These are phyloP conservation scores for Cylindrotheca fusiformis DNA, from an alignment of 108 stramenopile genomes.

Conservation along the genomic window DNA sequence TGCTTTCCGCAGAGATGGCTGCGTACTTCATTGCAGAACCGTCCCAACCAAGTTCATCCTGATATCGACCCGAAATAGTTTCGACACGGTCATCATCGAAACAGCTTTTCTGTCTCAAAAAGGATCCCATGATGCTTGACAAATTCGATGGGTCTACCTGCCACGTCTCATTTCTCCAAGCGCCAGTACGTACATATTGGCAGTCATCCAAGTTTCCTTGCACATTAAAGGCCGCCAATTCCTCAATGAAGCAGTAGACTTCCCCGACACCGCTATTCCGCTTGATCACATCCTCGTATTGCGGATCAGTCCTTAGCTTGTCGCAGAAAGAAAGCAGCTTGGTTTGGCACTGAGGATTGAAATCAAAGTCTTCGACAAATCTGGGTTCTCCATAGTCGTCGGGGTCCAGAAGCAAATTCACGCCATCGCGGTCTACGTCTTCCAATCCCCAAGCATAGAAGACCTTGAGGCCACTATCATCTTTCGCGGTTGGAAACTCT, in stretches of 20 bases:
- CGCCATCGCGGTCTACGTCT: constrained; percentile 43
- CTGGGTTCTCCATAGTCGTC: constrained; percentile 29
- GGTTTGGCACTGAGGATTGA: constrained; percentile 43
- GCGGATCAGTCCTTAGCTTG: constrained; percentile 30
- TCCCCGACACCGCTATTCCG: constrained; percentile 31
- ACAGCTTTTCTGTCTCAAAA: constrained; percentile 35
- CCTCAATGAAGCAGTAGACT: constrained; percentile 48
- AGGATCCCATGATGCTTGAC: constrained; percentile 8
- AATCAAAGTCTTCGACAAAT: constrained; percentile 30
- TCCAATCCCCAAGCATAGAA: constrained; percentile 50
- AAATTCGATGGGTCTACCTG: constrained; percentile 3
- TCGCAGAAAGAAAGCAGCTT: constrained; percentile 34
- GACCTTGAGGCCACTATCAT: constrained; percentile 42
- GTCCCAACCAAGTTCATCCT: constrained; percentile 40
- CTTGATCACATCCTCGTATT: constrained; percentile 40
- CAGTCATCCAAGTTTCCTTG: constrained; percentile 36
- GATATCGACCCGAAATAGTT: constrained; percentile 30
- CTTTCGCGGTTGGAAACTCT: constrained; percentile 35
- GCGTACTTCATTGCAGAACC: constrained; percentile 32
- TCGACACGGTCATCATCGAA: constrained; percentile 18
- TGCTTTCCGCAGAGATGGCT: constrained; percentile 33
- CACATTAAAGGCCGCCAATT: constrained; percentile 38
- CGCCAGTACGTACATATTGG: constrained; percentile 29
- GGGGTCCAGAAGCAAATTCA: constrained; percentile 43
- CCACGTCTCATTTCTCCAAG: constrained; percentile 34